Conservation (phyloP, 768 basidiomycete genomes). For the Nidularia sp. region DNA sequence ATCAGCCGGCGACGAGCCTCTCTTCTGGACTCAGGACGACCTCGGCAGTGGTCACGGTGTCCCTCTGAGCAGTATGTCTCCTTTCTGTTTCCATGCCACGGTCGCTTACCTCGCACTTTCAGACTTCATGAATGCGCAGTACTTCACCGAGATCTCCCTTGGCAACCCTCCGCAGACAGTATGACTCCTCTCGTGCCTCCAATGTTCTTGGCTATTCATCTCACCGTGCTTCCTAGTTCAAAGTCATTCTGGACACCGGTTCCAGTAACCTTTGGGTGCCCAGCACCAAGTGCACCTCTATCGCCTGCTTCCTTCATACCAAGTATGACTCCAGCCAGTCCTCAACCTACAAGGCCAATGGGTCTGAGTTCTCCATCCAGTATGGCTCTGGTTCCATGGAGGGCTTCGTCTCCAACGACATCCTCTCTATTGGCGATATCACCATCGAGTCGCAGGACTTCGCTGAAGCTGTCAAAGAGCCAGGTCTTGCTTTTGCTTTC, state of each 20-base stretch:
- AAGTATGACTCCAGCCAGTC: conserved; percentile 86
- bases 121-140: conserved; percentile 99
- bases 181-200: conserved; percentile 18
- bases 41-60: conserved; percentile 78
- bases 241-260: conserved; percentile 95
- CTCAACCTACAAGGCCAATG: conserved; percentile 86
- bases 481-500: conserved; percentile 95
- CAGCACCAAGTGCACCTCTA: conserved; percentile 73
- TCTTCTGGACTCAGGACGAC: conserved; percentile 81
- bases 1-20: conserved; percentile 44
- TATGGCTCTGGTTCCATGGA: conserved; percentile 98
- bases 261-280: conserved; percentile 97
- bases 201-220: conserved; percentile 2
- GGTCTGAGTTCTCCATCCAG: conserved; percentile 81
- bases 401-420: conserved; percentile 89
- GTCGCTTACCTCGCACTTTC: conserved; percentile 3
- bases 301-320: conserved; percentile 89
- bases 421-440: conserved; percentile 78
- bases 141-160: conserved; percentile 82
- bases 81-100: neutral
- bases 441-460: conserved; percentile 75
- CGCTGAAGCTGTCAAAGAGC: conserved; percentile 94
- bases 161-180: conserved; percentile 83
- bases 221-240: conserved; percentile 50
- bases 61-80: conserved; percentile 81